These are phyloP conservation scores for Stagonosporopsis vannaccii DNA, from an alignment of 2,329 filamentous ascomycete genomes.

Conservation along the genomic window DNA sequence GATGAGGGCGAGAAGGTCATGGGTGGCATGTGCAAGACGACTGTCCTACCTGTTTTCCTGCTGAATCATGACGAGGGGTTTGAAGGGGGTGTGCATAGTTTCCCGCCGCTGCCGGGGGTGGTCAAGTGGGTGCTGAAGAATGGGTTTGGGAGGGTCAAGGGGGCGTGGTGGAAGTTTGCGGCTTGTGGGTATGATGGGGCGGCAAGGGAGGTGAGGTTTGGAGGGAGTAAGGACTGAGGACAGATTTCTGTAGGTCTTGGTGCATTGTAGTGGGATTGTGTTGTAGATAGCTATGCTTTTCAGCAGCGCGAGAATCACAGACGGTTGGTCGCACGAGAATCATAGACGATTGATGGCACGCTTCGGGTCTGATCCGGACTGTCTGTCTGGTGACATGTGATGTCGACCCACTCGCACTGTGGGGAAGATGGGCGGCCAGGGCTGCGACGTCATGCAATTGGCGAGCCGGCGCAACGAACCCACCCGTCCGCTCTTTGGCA, in stretches of 20 bases:
- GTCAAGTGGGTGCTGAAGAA: neutral
- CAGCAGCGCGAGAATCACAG: no score
- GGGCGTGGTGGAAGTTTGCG: neutral
- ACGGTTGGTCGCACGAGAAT: no score
- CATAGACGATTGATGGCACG: no score
- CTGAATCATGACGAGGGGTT: neutral
- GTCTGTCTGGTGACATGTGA: neutral
- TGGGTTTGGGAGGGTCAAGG: neutral
- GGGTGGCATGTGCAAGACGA: neutral
- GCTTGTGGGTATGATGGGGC: neutral
- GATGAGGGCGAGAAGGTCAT: neutral
- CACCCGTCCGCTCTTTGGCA: no score
- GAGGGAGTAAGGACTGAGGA: neutral
- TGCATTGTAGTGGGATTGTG: no score
- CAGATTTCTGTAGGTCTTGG: no score
- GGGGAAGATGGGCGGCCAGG: neutral
- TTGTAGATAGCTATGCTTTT: no score
- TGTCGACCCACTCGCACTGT: neutral
- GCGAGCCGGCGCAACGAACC: neutral
- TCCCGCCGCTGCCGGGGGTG: neutral
- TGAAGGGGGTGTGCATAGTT: neutral
- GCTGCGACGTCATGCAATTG: slow-evolving; percentile 2
- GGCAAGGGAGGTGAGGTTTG: neutral
- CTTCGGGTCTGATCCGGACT: no score
- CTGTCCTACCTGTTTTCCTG: neutral